Conservation (phyloP, 257 asterid genomes). For the Nicotiana attenuata region DNA sequence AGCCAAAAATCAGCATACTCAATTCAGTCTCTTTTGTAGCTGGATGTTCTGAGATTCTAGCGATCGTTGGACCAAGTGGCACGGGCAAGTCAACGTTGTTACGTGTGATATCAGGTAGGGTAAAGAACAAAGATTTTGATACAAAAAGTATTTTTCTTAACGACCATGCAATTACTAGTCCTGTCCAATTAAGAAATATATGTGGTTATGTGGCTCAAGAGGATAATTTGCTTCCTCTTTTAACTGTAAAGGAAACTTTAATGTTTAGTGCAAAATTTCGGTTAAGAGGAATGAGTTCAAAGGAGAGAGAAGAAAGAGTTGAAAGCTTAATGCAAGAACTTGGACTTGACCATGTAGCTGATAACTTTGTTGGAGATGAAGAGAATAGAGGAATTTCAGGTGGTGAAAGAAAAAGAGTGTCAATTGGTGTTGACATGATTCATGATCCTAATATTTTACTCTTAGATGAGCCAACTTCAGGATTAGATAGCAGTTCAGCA, state of each 20-base stretch:
- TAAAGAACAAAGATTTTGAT: slow-evolving; percentile 40
- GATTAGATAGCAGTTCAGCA: slow-evolving; percentile 85
- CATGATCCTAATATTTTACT: slow-evolving; percentile 71
- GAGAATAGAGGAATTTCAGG: slow-evolving; percentile 83
- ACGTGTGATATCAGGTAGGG: slow-evolving; percentile 60
- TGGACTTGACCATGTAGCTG: slow-evolving; percentile 70
- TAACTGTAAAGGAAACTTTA: slow-evolving; percentile 70
- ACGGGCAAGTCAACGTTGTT: slow-evolving; percentile 77
- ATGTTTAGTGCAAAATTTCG: slow-evolving; percentile 66
- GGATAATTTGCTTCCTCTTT: slow-evolving; percentile 67
- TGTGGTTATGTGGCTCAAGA: slow-evolving; percentile 88
- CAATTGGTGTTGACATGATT: slow-evolving; percentile 81
- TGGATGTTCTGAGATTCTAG: slow-evolving; percentile 59
- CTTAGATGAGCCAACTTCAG: slow-evolving; percentile 88
- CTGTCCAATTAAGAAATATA: slow-evolving; percentile 52
- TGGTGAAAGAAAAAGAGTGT: slow-evolving; percentile 76
- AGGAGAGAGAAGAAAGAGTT: slow-evolving; percentile 46
- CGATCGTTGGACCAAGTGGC: slow-evolving; percentile 84
- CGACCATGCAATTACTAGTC: slow-evolving; percentile 32
- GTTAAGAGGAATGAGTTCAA: slow-evolving; percentile 38
- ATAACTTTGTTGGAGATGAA: slow-evolving; percentile 72
- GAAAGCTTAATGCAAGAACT: slow-evolving; percentile 70
- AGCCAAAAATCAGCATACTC: slow-evolving; percentile 42
- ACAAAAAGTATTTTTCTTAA: slow-evolving; percentile 48
- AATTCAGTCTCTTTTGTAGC: slow-evolving; percentile 69